Conservation (phyloP, 169 alveolate genomes). For the Plasmodium chabaudi region DNA sequence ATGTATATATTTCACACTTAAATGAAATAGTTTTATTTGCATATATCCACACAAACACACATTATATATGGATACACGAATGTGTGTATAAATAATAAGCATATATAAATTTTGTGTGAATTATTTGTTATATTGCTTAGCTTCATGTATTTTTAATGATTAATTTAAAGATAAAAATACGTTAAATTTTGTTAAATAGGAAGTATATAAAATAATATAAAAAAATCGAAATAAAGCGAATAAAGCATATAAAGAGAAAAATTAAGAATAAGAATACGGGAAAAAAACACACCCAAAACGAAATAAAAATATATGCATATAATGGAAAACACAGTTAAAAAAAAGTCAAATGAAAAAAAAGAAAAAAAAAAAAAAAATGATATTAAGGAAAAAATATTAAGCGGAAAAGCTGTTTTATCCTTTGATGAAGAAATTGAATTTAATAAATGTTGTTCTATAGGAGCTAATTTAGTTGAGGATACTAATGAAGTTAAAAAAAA, state of each 20-base stretch:
- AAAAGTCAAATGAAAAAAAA: slow-evolving; percentile 27
- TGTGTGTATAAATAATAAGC: slow-evolving; percentile 9
- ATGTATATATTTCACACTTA: neutral
- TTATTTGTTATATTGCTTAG: slow-evolving; percentile 1
- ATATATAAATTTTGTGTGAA: neutral
- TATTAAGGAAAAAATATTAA: slow-evolving; percentile 39
- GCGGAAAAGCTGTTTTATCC: slow-evolving; percentile 33
- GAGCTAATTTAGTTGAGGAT: slow-evolving; percentile 1
- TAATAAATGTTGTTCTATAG: slow-evolving; percentile 34
- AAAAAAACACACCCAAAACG: neutral
- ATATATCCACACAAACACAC: neutral
- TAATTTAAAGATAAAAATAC: neutral
- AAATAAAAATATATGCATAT: neutral
- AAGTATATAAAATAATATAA: neutral
- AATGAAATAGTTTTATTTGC: slow-evolving; percentile 8
- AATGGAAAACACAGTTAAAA: slow-evolving; percentile 68
- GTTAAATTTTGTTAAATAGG: neutral
- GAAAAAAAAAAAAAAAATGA: slow-evolving; percentile 39
- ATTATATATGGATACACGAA: neutral
- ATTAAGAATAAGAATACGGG: neutral
- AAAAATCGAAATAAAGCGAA: neutral
- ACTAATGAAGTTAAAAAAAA: slow-evolving; percentile 25
- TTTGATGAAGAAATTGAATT: slow-evolving; percentile 74
- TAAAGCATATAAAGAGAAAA: neutral
- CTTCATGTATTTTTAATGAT: neutral